Percentiles rank a stretch among this genome's conserved stretches.
Evolutionary conservation across 768 basidiomycete genomes (phyloP).

Genomic region (Russula foetens): DNA sequence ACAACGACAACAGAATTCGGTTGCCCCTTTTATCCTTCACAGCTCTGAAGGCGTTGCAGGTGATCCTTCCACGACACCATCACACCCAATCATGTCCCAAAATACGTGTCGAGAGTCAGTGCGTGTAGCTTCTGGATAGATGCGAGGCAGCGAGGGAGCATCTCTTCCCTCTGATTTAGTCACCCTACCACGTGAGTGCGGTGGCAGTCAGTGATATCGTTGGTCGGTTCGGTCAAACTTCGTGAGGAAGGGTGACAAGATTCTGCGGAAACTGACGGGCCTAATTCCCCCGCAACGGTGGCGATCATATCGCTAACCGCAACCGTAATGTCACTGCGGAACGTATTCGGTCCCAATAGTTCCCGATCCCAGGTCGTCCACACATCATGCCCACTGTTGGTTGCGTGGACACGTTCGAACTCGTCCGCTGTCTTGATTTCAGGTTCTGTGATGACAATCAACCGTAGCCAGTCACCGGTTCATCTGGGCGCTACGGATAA

Average conservation of each 20-base stretch:
- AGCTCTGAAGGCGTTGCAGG: not conserved
- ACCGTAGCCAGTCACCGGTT: not conserved
- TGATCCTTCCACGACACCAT: conserved; percentile 2
- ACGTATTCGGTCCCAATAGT: not conserved
- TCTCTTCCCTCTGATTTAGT: not conserved
- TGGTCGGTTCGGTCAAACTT: not conserved
- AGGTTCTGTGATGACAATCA: conserved; percentile 1
- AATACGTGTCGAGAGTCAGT: not conserved
- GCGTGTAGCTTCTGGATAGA: not conserved
- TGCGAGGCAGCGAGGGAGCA: no score
- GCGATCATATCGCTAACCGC: not conserved
- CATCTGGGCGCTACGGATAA: not conserved
- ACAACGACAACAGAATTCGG: not conserved
- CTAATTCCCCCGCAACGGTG: conserved; percentile 1
- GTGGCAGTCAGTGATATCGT: not conserved
- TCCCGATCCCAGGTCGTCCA: not conserved
- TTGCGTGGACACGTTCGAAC: conserved; percentile 4
- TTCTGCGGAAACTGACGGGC: not conserved
- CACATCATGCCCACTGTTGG: not conserved
- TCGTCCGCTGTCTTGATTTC: conserved; percentile 1
- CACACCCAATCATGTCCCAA: not conserved
- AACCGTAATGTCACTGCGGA: conserved; percentile 2
- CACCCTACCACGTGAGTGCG: not conserved
- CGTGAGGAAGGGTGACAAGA: not conserved
- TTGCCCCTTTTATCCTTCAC: conserved; percentile 2